phyloP scores from a whole-genome alignment of 768 basidiomycete species.

The Leccinum rimulosum region DNA sequence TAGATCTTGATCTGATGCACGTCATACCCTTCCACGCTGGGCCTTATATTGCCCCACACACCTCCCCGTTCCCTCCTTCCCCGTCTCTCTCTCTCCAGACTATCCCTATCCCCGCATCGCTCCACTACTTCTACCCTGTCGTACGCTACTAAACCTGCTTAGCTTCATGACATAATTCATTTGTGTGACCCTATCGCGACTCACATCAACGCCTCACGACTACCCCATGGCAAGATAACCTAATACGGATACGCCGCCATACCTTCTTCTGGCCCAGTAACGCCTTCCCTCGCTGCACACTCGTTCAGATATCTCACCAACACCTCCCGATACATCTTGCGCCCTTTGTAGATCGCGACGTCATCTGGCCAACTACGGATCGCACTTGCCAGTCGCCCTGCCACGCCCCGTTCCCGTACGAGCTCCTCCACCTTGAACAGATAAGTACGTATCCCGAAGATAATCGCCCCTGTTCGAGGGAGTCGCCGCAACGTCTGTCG shows the following conservation, averaged over 20 bases:
- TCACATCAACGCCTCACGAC: constrained; percentile 1
- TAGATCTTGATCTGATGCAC: constrained; percentile 36
- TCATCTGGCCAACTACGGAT: constrained; percentile 65
- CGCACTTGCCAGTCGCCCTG: constrained; percentile 61
- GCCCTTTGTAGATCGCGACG: constrained; percentile 37
- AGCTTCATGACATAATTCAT: background rate
- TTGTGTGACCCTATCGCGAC: constrained; percentile 3
- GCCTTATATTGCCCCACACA: constrained; percentile 21
- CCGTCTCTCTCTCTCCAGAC: background rate
- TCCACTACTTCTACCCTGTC: background rate
- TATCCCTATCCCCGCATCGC: background rate
- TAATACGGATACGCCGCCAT: constrained; percentile 18
- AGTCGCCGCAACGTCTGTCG: constrained; percentile 66
- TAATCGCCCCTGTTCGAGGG: constrained; percentile 57
- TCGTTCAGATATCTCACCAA: constrained; percentile 23
- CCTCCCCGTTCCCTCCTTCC: background rate
- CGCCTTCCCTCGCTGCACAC: constrained; percentile 14
- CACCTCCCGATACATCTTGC: constrained; percentile 23
- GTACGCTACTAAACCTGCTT: background rate
- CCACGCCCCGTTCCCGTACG: constrained; percentile 52
- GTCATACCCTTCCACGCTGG: constrained; percentile 28
- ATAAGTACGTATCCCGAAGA: constrained; percentile 72
- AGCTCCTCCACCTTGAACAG: constrained; percentile 52
- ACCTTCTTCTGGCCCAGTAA: constrained; percentile 2
- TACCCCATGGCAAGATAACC: constrained; percentile 7